Percentiles rank a stretch among this genome's conserved stretches.
phyloP scores from a whole-genome alignment of 768 basidiomycete genomes.

The Lactarius sp. region DNA sequence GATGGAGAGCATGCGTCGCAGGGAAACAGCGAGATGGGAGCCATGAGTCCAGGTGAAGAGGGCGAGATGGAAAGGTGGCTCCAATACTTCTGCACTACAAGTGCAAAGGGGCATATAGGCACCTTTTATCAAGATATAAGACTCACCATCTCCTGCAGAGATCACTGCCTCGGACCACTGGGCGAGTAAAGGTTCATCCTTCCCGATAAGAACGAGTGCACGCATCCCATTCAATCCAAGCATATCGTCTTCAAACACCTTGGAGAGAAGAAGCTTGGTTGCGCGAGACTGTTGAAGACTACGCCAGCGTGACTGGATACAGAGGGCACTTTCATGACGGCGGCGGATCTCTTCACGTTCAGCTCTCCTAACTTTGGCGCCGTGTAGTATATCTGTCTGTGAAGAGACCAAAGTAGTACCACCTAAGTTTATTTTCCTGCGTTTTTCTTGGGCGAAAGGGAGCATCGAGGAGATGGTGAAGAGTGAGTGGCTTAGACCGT shows the following conservation, averaged over 20 bases:
- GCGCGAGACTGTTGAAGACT: conserved; percentile 41
- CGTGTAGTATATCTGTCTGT: conserved; percentile 53
- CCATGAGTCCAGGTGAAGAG: not conserved
- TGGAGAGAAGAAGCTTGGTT: conserved; percentile 44
- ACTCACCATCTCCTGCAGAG: conserved; percentile 31
- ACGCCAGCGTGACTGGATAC: conserved; percentile 70
- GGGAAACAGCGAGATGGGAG: too few relatives aligned
- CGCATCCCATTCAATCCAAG: conserved; percentile 53
- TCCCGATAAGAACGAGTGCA: conserved; percentile 58
- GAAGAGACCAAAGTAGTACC: conserved; percentile 51
- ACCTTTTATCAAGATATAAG: not conserved
- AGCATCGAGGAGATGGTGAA: conserved; percentile 30
- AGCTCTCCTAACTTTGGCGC: conserved; percentile 54
- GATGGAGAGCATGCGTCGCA: not conserved
- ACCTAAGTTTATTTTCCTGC: conserved; percentile 71
- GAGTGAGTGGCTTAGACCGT: not conserved
- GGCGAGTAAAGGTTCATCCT: conserved; percentile 43
- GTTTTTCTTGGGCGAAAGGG: conserved; percentile 47
- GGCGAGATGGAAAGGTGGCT: not conserved
- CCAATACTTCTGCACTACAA: not conserved
- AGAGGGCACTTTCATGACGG: conserved; percentile 52
- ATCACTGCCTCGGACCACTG: conserved; percentile 43
- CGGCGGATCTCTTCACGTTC: conserved; percentile 54
- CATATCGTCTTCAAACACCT: conserved; percentile 48
- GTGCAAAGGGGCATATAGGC: not conserved